phyloP scores from a whole-genome alignment of 257 asterid species.

The Gardenia jasminoides region DNA sequence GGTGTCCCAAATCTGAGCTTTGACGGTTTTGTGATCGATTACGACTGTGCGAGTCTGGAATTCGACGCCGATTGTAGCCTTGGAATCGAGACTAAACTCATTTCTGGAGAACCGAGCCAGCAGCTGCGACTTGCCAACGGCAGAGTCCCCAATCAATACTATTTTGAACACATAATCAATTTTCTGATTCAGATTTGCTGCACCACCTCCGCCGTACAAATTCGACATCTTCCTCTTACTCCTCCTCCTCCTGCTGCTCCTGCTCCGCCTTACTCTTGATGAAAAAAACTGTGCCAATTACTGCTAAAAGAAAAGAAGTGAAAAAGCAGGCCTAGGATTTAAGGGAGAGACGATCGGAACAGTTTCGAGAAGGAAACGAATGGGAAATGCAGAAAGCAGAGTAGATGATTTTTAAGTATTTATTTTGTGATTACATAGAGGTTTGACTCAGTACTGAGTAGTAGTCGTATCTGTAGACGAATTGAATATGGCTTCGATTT shows the following conservation, averaged over 20 bases:
- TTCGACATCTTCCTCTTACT: constrained; percentile 1
- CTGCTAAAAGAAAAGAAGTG: not conserved
- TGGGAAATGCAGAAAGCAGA: not conserved
- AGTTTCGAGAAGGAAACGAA: not conserved
- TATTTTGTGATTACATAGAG: not conserved
- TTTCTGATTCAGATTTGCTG: constrained; percentile 60
- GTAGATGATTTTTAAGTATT: not conserved
- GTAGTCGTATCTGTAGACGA: no score
- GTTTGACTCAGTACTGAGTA: not conserved
- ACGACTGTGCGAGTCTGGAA: constrained; percentile 48
- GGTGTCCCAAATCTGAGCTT: constrained; percentile 95
- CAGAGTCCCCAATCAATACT: constrained; percentile 78
- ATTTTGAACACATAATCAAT: constrained; percentile 74
- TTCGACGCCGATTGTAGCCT: constrained; percentile 47
- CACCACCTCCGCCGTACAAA: constrained; percentile 25
- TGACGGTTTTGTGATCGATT: constrained; percentile 61
- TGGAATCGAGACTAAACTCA: constrained; percentile 73
- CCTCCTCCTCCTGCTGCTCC: not conserved
- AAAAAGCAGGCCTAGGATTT: not conserved
- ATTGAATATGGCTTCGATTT: no score
- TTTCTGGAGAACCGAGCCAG: constrained; percentile 67
- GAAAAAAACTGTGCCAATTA: no score
- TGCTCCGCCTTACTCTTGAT: not conserved
- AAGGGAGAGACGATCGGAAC: not conserved
- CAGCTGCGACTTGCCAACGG: constrained; percentile 87